Percentiles rank a stretch among this genome's conserved stretches.
Evolutionary conservation across 2,329 filamentous ascomycete species (phyloP).

Genomic region (Leptodontidium sp.): DNA sequence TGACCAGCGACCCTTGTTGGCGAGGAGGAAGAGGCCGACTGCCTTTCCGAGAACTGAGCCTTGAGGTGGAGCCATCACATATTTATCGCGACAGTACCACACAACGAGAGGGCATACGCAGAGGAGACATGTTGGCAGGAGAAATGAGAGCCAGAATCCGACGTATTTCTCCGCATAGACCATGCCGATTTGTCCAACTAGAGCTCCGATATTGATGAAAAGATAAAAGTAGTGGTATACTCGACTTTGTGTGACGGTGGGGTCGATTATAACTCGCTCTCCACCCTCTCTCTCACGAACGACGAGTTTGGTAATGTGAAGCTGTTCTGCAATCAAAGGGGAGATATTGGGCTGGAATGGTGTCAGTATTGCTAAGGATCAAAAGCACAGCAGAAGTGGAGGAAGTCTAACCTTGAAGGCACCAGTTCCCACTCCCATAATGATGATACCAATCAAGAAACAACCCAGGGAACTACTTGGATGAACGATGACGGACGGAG

Average conservation of each 20-base stretch:
- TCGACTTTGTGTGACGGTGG: conserved; percentile 62
- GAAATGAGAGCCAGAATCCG: conserved; percentile 77
- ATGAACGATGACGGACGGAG: conserved; percentile 65
- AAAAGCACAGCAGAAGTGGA: background rate
- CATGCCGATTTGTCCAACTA: conserved; percentile 68
- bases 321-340: conserved; percentile 69
- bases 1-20: conserved; percentile 70
- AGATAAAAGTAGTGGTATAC: conserved; percentile 78
- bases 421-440: conserved; percentile 74
- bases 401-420: conserved; percentile 63
- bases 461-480: conserved; percentile 62
- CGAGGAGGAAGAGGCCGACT: conserved; percentile 64
- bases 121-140: conserved; percentile 73
- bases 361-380: background rate
- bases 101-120: conserved; percentile 68
- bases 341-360: conserved; percentile 64
- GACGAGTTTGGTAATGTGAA: conserved; percentile 58
- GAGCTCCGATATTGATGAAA: conserved; percentile 72
- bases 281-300: conserved; percentile 60
- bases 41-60: conserved; percentile 78
- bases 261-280: conserved; percentile 67
- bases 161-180: conserved; percentile 79
- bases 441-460: conserved; percentile 68
- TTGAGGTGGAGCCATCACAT: conserved; percentile 70
- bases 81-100: conserved; percentile 64